Evolutionary conservation across 148 eudicot genomes (phyloP), one percentile per base, ranked within the genome.

Genomic region (Chenopodium album): DNA sequence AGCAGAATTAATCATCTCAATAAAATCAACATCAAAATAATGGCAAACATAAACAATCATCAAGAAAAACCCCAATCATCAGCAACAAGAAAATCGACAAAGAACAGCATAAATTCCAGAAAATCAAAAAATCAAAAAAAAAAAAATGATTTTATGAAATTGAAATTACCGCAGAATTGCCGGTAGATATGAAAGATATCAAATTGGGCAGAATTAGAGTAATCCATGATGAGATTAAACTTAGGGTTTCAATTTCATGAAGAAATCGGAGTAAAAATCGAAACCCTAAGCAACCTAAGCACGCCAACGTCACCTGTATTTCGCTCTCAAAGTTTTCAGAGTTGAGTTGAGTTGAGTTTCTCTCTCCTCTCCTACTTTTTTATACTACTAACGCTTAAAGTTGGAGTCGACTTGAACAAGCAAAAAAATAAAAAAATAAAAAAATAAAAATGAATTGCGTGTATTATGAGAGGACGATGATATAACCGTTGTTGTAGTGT

Each of bases 151-250:
- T 50, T 2, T 50, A 12, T 50, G 48, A 62, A 37, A 5, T 60
- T 3, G 74, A n/a, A 68, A 1, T 59, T 84, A 84, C 86, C 86
- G 34, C 66, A 76, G n/a, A 17, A 84, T 28, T 34, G 83, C 5
- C 73, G 86, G 63, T 80, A 84, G 50, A 84, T 16, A 2, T 69
- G 46, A 63, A 84, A 76, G 80, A 84, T 80, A 37, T 80, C 67
- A 37, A 76, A 80, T 69, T 84, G 80, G 46, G 77, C 59, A 44
- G 79, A 71, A 75, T 31, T 7, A 13, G 82, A 68, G 83, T 9
- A 76, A 9, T 80, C 86, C 86, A 84, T 84, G 10, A 28, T 2
- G 20, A 9, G 28, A 52, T 19, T n/a, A 4, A 41, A 22, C 76
- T 41, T 44, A 71, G 81, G 85, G 77, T 12, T 77, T 77, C 47